phyloP scores from a whole-genome alignment of 2,329 filamentous ascomycete genomes.

The Aspergillus tamarii region DNA sequence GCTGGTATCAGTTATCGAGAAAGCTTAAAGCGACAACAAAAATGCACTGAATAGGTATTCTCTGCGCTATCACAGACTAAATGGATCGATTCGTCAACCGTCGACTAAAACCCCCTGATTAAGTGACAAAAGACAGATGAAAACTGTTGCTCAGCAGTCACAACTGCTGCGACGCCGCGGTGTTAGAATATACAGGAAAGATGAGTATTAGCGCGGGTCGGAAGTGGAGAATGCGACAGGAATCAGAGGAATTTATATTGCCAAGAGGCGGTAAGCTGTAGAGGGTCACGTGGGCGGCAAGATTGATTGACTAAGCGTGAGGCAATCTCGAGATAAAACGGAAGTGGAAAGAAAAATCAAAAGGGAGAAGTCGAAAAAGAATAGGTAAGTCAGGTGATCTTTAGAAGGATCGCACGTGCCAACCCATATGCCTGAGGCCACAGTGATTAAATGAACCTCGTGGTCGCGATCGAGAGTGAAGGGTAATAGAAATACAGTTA shows the following conservation, averaged over 20 bases:
- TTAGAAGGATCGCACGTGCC: constrained; percentile 21
- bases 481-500: constrained; percentile 7
- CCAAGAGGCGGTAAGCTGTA: constrained; percentile 41
- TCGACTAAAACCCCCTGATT: constrained; percentile 29
- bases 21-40: constrained; percentile 29
- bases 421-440: constrained; percentile 19
- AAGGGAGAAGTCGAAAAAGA: constrained; percentile 16
- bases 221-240: constrained; percentile 45
- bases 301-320: constrained; percentile 28
- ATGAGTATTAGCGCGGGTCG: constrained; percentile 30
- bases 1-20: constrained; percentile 28
- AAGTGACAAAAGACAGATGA: constrained; percentile 31
- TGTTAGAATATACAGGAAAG: constrained; percentile 30
- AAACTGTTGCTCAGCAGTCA: constrained; percentile 23
- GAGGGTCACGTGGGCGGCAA: constrained; percentile 42
- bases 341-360: constrained; percentile 15
- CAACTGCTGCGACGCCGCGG: constrained; percentile 24
- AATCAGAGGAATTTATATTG: constrained; percentile 45
- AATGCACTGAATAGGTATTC: constrained; percentile 38
- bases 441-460: neutral
- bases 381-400: constrained; percentile 25
- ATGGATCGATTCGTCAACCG: constrained; percentile 30
- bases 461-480: neutral
- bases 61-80: constrained; percentile 38
- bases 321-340: constrained; percentile 17